Base-by-base conservation (phyloP, 2,329 filamentous ascomycete genomes). In the Arthrobotrys iridis region DNA sequence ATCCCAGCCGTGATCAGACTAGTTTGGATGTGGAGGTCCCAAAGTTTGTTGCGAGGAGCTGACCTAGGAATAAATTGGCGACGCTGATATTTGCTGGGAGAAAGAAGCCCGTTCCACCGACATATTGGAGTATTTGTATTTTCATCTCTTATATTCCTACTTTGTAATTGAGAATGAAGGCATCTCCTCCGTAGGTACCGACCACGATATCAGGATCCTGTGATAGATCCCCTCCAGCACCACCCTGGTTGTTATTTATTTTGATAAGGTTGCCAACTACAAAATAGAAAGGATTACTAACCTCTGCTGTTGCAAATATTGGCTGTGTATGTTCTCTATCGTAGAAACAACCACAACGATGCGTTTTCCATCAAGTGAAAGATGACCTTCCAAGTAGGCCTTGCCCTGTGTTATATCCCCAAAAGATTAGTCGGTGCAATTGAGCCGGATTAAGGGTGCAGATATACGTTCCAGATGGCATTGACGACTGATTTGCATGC, bases 131-230 rank as follows among this genome's bases (percentile, higher is more conserved):
- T 41, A 59, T 10, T 7, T 26, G 43, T 80, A 80, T n/a, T 70
- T n/a, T 43, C 20, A 80, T 67, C 11, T 80, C 77, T 37, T 79
- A 80, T 0, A 78, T 50, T 0, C 78, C 79, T 7, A 74, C 72
- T 11, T 74, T 73, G 71, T 78, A 80, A 1, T 74, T 72, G 1
- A 80, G 46, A 3, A 79, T 46, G 15, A 75, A 65, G 1, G 73
- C 65, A 10, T 73, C 26, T 22, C 72, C 65, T 15, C 72, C 62
- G n/a, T 74, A 46, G 4, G 26, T 55, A 26, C 28, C 18, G 2
- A 22, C 48, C 22, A 77, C 46, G 18, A 77, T 70, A 13, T 77
- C 57, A 8, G 58, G 55, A 20, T 75, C 45, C n/a, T 43, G 24
- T 10, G 30, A 15, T 30, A 60, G 8, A 45, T 50, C 13, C 11